These are phyloP conservation scores for Yamadazyma triangularis DNA, from an alignment of 1,139 yeast genomes.

Conservation along the genomic window DNA sequence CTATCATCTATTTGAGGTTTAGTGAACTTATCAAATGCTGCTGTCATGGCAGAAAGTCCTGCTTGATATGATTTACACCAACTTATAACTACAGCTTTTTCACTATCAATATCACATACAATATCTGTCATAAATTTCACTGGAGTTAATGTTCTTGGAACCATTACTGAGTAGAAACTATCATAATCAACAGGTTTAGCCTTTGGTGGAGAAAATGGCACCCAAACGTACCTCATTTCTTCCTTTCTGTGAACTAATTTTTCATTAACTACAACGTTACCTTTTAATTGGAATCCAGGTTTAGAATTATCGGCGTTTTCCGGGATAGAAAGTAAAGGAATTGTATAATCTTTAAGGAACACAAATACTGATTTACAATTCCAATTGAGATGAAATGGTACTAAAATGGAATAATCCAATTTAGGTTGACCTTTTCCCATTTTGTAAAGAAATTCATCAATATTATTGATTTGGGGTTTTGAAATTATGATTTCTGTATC, in stretches of 20 bases:
- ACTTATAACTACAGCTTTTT: slow-evolving; percentile 36
- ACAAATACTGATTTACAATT: slow-evolving; percentile 28
- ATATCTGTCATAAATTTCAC: slow-evolving; percentile 38
- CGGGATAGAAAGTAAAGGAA: slow-evolving; percentile 43
- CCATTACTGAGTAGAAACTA: slow-evolving; percentile 35
- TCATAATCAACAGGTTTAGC: slow-evolving; percentile 20
- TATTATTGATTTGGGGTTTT: slow-evolving; percentile 24
- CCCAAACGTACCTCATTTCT: slow-evolving; percentile 41
- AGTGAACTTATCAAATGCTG: slow-evolving; percentile 52
- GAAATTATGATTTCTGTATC: slow-evolving; percentile 27
- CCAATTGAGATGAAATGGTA: slow-evolving; percentile 31
- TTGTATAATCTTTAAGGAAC: slow-evolving; percentile 36
- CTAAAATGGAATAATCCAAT: slow-evolving; percentile 34
- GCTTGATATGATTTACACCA: slow-evolving; percentile 45
- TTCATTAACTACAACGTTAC: slow-evolving; percentile 42
- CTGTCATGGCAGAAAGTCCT: slow-evolving; percentile 30
- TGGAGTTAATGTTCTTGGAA: slow-evolving; percentile 44
- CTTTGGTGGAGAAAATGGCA: slow-evolving; percentile 44
- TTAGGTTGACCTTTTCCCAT: slow-evolving; percentile 42
- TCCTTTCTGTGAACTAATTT: slow-evolving; percentile 32
- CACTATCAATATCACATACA: slow-evolving; percentile 29
- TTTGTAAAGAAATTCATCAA: slow-evolving; percentile 32
- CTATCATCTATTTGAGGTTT: slow-evolving; percentile 82
- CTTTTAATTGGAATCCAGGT: slow-evolving; percentile 29
- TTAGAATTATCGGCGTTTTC: slow-evolving; percentile 18